phyloP scores from a whole-genome alignment of 345 rosid genomes.

The Eucalyptus regnans region DNA sequence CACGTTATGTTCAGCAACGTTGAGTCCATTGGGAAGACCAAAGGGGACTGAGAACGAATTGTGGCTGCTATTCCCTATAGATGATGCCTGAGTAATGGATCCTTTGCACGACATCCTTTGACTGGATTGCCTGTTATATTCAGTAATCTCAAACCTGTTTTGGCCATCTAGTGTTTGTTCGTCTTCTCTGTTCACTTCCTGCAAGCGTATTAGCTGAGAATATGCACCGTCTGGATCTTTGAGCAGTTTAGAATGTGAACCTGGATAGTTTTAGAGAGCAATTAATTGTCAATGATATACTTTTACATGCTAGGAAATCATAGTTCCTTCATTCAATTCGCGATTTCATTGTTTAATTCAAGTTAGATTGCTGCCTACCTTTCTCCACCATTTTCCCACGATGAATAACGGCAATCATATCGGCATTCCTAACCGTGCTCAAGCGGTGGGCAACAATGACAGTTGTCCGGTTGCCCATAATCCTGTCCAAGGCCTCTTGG shows the following conservation, averaged over 20 bases:
- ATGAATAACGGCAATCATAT: conserved; percentile 23
- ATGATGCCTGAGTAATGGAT: conserved; percentile 50
- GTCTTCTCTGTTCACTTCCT: conserved; percentile 41
- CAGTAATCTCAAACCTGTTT: conserved; percentile 14
- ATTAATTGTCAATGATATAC: neutral
- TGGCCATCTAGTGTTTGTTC: conserved; percentile 25
- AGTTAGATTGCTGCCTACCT: conserved; percentile 6
- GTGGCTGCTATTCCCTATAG: conserved; percentile 46
- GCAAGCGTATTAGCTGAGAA: conserved; percentile 68
- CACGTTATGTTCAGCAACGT: conserved; percentile 6
- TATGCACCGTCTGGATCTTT: conserved; percentile 77
- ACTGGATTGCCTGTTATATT: conserved; percentile 25
- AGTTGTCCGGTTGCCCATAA: conserved; percentile 31
- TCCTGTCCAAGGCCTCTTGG: conserved; percentile 29
- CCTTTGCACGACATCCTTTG: conserved; percentile 22
- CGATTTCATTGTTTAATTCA: neutral
- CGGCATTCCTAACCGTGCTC: conserved; percentile 23
- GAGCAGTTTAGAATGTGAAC: conserved; percentile 58
- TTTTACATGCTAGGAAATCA: neutral
- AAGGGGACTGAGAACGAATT: conserved; percentile 42
- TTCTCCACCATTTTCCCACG: conserved; percentile 24
- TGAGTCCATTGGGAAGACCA: conserved; percentile 47
- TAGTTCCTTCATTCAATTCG: neutral
- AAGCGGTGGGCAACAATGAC: conserved; percentile 26
- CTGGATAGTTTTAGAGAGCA: conserved; percentile 5